phyloP scores from a whole-genome alignment of 306 rosid species.

The Quercus wislizeni region DNA sequence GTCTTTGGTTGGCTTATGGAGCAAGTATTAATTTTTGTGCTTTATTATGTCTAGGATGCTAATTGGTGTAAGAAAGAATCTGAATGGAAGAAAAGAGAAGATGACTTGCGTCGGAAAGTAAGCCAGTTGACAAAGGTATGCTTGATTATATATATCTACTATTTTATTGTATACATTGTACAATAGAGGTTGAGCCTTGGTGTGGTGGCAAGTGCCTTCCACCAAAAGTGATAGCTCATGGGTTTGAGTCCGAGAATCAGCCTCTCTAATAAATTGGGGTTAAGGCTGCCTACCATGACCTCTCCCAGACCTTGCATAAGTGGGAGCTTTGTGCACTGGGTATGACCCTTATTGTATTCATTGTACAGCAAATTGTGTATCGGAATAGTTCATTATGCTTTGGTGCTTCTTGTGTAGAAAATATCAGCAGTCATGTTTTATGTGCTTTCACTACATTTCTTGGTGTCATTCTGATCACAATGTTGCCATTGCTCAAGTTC shows the following conservation, averaged over 20 bases:
- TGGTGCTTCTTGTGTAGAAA: neutral
- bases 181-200: neutral
- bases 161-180: neutral
- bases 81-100: slow-evolving; percentile 47
- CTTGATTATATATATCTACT: neutral
- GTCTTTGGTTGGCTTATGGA: slow-evolving; percentile 18
- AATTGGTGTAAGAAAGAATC: slow-evolving; percentile 64
- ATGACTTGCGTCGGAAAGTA: slow-evolving; percentile 36
- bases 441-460: neutral
- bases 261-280: too few relatives aligned
- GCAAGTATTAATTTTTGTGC: neutral
- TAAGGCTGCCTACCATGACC: too few relatives aligned
- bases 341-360: neutral
- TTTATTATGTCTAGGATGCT: slow-evolving; percentile 39
- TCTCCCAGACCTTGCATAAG: too few relatives aligned
- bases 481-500: neutral
- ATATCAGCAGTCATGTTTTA: neutral
- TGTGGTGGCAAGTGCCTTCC: too few relatives aligned
- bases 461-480: neutral
- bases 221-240: too few relatives aligned
- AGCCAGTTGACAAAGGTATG: slow-evolving; percentile 54
- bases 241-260: too few relatives aligned
- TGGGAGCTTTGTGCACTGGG: too few relatives aligned
- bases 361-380: neutral
- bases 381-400: neutral